Base-by-base conservation (phyloP, 306 rosid species). In the Geum urbanum region DNA sequence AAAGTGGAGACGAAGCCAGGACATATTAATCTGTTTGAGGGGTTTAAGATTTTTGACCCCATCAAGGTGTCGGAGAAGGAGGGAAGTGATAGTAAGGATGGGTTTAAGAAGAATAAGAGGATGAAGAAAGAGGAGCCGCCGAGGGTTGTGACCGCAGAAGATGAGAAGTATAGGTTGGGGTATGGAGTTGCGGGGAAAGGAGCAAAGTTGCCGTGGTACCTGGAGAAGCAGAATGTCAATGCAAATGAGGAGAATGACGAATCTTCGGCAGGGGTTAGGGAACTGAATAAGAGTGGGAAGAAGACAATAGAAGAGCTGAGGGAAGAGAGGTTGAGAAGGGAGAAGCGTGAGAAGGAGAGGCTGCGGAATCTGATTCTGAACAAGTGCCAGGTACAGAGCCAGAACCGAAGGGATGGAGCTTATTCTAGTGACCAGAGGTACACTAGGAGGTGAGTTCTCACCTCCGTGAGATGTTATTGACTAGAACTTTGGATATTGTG, bases 141-240 rank as follows among this genome's bases (percentile, higher is more conserved):
- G 6, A 74, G 55, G 62, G 84, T 73, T 27, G 85, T 90, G 77
- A 79, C 80, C 0, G 89, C 90, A 1, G 97, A 90, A 72, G 98
- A 92, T 78, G 98, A 92, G 84, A 85, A 86, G 58, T 90, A 90
- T 62, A 86, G 89, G 76, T 82, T 92, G 55, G 98, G 96, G 12
- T 92, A 90, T 80, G 94, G 98, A 46, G 74, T 90, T 62, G 96
- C 89, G 1, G 98, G 97, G 58, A 92, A 90, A 63, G 97, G 96
- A 43, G 90, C 86, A 48, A 81, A 90, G 66, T 46, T 92, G 76
- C 98, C 98, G 8, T 92, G 98, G 98, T 92, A 92, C 84, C 85
- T 86, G 48, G 77, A 86, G 45, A 88, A 77, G 71, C 86, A 18
- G 7, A 75, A 53, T 53, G 83, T 49, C 22, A 51, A 74, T 60